Evolutionary conservation across 2,329 filamentous ascomycete genomes (phyloP).

Genomic region (Chaetomiaceae sp.): DNA sequence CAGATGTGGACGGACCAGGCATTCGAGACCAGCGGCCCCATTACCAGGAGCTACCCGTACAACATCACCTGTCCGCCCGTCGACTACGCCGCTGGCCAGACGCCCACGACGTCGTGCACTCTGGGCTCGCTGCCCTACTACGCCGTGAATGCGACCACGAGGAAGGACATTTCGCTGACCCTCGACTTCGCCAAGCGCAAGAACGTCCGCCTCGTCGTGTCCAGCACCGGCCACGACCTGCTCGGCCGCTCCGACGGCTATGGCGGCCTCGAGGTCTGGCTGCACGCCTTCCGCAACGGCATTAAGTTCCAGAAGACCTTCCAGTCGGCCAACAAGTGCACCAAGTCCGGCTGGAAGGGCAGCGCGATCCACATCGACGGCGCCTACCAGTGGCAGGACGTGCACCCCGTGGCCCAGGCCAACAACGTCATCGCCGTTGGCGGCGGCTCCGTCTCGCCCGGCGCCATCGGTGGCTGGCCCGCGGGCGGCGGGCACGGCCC

Average conservation of each 20-base stretch:
- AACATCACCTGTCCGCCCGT: constrained; percentile 15
- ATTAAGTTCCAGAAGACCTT: constrained; percentile 17
- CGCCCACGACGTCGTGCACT: constrained; percentile 25
- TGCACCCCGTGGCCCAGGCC: constrained; percentile 31
- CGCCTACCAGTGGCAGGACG: constrained; percentile 28
- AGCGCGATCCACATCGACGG: constrained; percentile 13
- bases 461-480: constrained; percentile 48
- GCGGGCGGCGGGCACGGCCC: constrained; percentile 48
- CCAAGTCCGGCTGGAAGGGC: constrained; percentile 12
- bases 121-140: constrained; percentile 34
- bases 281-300: constrained; percentile 31
- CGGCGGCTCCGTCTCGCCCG: constrained; percentile 45
- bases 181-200: constrained; percentile 33
- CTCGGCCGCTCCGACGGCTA: constrained; percentile 34
- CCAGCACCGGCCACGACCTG: constrained; percentile 37
- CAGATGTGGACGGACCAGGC: too few relatives aligned
- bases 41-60: constrained; percentile 13
- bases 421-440: constrained; percentile 39
- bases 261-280: constrained; percentile 34
- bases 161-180: constrained; percentile 20
- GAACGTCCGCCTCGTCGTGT: constrained; percentile 40
- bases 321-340: constrained; percentile 3
- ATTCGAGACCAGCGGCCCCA: neutral
- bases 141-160: constrained; percentile 27
- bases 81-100: constrained; percentile 7